These are phyloP conservation scores for Ogataea polymorpha DNA, from an alignment of 805 yeast species.

Conservation along the genomic window DNA sequence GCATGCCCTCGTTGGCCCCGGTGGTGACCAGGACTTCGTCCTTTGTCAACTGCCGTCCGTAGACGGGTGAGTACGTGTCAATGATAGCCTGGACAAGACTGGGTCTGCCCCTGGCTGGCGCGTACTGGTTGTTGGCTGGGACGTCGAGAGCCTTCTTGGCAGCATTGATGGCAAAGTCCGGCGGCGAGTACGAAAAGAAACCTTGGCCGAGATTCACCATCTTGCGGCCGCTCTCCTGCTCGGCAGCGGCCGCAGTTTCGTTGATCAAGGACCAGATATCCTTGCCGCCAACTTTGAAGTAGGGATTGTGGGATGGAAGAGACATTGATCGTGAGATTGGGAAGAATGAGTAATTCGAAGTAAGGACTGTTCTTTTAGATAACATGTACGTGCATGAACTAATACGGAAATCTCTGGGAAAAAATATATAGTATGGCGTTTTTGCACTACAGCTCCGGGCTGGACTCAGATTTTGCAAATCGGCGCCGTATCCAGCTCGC, in stretches of 20 bases:
- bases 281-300: constrained; percentile 68
- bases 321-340: constrained; percentile 16
- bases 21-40: constrained; percentile 79
- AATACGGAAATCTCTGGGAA: constrained; percentile 2
- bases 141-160: constrained; percentile 70
- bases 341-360: not conserved
- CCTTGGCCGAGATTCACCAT: constrained; percentile 94
- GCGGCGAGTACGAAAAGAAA: constrained; percentile 94
- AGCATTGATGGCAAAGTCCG: constrained; percentile 84
- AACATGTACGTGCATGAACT: constrained; percentile 9
- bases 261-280: constrained; percentile 96
- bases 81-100: constrained; percentile 67
- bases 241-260: constrained; percentile 89
- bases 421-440: constrained; percentile 7
- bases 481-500: constrained; percentile 6
- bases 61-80: constrained; percentile 65
- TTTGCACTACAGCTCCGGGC: constrained; percentile 2
- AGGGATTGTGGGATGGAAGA: constrained; percentile 55
- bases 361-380: constrained; percentile 4
- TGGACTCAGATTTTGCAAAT: constrained; percentile 8
- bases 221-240: constrained; percentile 64
- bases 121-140: constrained; percentile 84
- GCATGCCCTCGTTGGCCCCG: constrained; percentile 96
- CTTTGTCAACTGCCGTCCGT: constrained; percentile 53
- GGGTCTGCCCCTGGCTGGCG: constrained; percentile 87